Base-by-base conservation (phyloP, 2,329 filamentous ascomycete species). In the Penicillium sp. region DNA sequence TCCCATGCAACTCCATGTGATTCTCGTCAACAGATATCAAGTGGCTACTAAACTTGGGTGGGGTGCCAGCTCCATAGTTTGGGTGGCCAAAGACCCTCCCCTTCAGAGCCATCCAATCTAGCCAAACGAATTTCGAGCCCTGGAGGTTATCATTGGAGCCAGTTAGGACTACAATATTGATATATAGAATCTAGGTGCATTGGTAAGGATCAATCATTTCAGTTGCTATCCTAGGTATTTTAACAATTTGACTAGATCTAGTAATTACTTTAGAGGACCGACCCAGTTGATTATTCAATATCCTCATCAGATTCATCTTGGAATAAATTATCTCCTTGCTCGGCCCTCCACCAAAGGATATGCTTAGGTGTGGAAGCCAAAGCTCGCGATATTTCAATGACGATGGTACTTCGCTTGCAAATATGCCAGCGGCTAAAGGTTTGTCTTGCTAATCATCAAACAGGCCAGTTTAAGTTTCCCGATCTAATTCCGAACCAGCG, bases 181-280 rank as follows among this genome's bases (percentile, higher is more conserved):
- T 46, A 71, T 73, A 42, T 73, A 70, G 70, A 73, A 72, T 58
- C 61, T 74, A 31, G 70, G 67, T 21, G 65, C 69, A 49, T 63
- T 73, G 69, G 63, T 67, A 64, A 48, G 33, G 40, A 40, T 43
- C 51, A 59, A 21, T 19, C 52, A 48, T 31, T 13, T 2, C 12
- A 41, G 52, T 21, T 37, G 13, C 15, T 17, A 15, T 53, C 5
- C 17, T n/a, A 13, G n/a, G n/a, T n/a, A n/a, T n/a, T n/a, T n/a
- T n/a, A n/a, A n/a, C n/a, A n/a, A n/a, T n/a, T n/a, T n/a, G n/a
- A n/a, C n/a, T n/a, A n/a, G n/a, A 29, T 70, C 49, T 67, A 56
- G 67, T 60, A 70, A 27, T 49, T 68, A 53, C 50, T 69, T 12
- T 56, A 10, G 9, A 29, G 29, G 29, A 29, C 29, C 9, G 29